Evolutionary conservation across 495 filamentous ascomycete genomes (phyloP), one percentile per base, ranked within the genome.

Genomic region (Penicillium taxi): DNA sequence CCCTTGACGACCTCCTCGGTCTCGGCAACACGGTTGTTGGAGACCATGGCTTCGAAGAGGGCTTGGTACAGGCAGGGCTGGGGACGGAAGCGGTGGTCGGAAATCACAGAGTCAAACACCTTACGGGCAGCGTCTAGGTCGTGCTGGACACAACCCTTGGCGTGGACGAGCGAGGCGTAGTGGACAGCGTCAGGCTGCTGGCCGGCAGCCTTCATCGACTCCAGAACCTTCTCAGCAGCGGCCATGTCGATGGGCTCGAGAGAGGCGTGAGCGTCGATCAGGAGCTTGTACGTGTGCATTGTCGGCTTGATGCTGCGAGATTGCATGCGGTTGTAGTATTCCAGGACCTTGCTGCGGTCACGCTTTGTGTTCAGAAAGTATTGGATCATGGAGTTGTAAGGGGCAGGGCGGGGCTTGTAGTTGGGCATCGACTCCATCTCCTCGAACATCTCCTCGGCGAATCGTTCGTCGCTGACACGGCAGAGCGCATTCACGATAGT

Each of bases 391-490:
- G 84, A 90, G 67, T 98, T 96, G 72, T 98, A 98, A 3, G 91
- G 91, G 7, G 91, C 91, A 2, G 93, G 85, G 5, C 91, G 78
- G 26, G 91, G 86, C 69, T 96, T 95, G 78, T 96, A 98, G 68
- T 96, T 96, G 25, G 88, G 84, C 84, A 94, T 94, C 25, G 78
- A 79, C 67, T 98, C 91, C 91, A 98, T 98, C 68, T 98, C 93
- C 48, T 96, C 86, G 58, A 98, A 96, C 49, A 96, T 80, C 61
- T 98, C 85, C 53, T 96, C 91, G 31, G 91, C 91, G 53, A 96
- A 94, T 36, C 88, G 87, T 63, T 96, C 91, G 44, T 98, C 90
- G 53, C 86, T 91, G 38, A 96, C 93, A 41, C 91, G 88, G 69
- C 88, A 95, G 5, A 96, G 76, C 23, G 91, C 91, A 47, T 98